phyloP scores from a whole-genome alignment of 2,329 filamentous ascomycete genomes.

The Pestalotiopsis sp. region DNA sequence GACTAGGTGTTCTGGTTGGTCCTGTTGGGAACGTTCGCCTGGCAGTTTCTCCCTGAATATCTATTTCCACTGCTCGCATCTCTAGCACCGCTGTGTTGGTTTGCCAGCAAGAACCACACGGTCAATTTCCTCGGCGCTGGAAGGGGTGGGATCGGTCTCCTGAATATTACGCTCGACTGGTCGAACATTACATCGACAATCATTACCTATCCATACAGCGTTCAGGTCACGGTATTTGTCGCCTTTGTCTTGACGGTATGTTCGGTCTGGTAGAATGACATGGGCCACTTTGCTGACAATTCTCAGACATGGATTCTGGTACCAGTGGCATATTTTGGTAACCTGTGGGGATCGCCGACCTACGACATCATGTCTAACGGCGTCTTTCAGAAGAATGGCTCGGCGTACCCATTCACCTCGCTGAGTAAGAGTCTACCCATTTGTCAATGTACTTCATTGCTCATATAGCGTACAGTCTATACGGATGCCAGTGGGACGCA shows the following conservation, averaged over 20 bases:
- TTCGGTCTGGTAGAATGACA: neutral
- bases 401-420: conserved; percentile 43
- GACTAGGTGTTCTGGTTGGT: conserved; percentile 54
- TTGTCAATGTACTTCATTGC: neutral
- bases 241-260: conserved; percentile 45
- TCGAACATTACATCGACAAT: conserved; percentile 65
- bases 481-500: conserved; percentile 7
- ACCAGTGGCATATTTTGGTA: conserved; percentile 61
- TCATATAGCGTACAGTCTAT: neutral
- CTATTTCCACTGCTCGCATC: conserved; percentile 63
- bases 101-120: conserved; percentile 57
- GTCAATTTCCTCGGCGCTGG: conserved; percentile 65
- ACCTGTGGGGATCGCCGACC: conserved; percentile 49
- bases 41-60: conserved; percentile 66
- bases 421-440: conserved; percentile 23
- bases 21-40: conserved; percentile 55
- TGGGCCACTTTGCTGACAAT: neutral
- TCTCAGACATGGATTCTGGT: conserved; percentile 61
- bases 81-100: conserved; percentile 65
- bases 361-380: conserved; percentile 61
- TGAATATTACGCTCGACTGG: conserved; percentile 64
- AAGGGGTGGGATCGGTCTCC: conserved; percentile 63
- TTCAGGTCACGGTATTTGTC: conserved; percentile 57
- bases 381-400: conserved; percentile 52
- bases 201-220: conserved; percentile 46